Conservation (phyloP, 2,329 filamentous ascomycete genomes). For the Metarhizium rileyi region DNA sequence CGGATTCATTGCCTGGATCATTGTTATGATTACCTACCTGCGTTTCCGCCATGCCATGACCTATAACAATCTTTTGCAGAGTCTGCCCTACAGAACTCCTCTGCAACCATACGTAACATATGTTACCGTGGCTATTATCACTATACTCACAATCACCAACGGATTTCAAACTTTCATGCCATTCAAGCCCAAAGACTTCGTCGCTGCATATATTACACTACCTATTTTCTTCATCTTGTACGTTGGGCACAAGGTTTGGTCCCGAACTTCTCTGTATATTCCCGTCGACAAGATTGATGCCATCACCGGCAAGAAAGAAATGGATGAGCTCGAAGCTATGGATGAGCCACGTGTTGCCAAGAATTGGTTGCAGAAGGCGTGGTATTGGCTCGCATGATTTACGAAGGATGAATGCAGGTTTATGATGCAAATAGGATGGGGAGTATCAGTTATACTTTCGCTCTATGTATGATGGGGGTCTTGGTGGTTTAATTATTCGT, state of each 20-base stretch:
- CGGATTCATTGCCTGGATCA: constrained; percentile 51
- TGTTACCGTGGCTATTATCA: constrained; percentile 45
- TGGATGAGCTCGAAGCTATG: constrained; percentile 45
- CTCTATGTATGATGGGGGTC: neutral
- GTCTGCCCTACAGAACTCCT: constrained; percentile 41
- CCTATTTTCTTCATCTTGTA: constrained; percentile 53
- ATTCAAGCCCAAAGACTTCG: constrained; percentile 54
- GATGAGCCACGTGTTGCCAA: constrained; percentile 37
- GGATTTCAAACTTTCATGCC: constrained; percentile 69
- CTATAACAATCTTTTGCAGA: constrained; percentile 38
- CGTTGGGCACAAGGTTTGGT: constrained; percentile 46
- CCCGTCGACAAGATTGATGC: constrained; percentile 43
- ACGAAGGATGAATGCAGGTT: neutral
- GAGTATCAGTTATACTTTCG: neutral
- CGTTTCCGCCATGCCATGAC: constrained; percentile 49
- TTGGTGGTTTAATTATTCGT: neutral
- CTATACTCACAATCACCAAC: constrained; percentile 59
- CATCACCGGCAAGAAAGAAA: constrained; percentile 49
- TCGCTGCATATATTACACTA: constrained; percentile 54
- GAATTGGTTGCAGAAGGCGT: constrained; percentile 41
- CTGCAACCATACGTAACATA: constrained; percentile 57
- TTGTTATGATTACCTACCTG: constrained; percentile 48
- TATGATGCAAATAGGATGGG: neutral
- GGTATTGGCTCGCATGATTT: constrained; percentile 44
- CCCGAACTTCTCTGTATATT: constrained; percentile 32